Evolutionary conservation across 1,139 yeast species (phyloP).

Genomic region (Nakaseomyces glabratus): DNA sequence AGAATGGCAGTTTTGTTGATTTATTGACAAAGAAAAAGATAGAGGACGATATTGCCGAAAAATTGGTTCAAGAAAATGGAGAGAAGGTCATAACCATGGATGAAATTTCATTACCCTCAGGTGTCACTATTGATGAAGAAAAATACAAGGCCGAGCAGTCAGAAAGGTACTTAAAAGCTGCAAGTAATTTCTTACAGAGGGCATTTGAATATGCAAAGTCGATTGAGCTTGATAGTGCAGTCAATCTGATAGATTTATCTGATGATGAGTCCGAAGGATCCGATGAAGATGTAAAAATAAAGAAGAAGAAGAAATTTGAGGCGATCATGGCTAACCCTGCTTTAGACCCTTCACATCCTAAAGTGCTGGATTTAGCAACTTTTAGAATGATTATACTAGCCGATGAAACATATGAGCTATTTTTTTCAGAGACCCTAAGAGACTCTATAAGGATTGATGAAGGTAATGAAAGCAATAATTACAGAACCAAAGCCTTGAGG

Average conservation of each 20-base stretch:
- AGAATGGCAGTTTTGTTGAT: constrained; percentile 57
- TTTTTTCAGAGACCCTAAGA: constrained; percentile 62
- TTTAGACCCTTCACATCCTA: constrained; percentile 69
- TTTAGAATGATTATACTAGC: constrained; percentile 93
- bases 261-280: constrained; percentile 28
- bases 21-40: constrained; percentile 50
- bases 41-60: constrained; percentile 58
- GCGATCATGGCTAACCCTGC: constrained; percentile 61
- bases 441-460: constrained; percentile 60
- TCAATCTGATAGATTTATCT: constrained; percentile 35
- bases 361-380: constrained; percentile 71
- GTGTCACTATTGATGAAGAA: constrained; percentile 53
- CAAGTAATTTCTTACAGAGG: constrained; percentile 76
- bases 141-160: constrained; percentile 61
- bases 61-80: constrained; percentile 35
- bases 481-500: constrained; percentile 55
- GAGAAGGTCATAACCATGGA: constrained; percentile 27
- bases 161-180: constrained; percentile 77
- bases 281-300: constrained; percentile 26
- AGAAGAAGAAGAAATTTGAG: constrained; percentile 32
- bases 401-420: constrained; percentile 82
- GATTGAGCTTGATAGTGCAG: constrained; percentile 38
- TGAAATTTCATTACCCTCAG: constrained; percentile 47
- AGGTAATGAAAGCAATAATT: constrained; percentile 39
- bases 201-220: constrained; percentile 90